A percentile compares a stretch with the other conserved stretches of the same genome.
Evolutionary conservation across 768 basidiomycete species (phyloP).

Genomic region (Candolleomyces eurysporus): DNA sequence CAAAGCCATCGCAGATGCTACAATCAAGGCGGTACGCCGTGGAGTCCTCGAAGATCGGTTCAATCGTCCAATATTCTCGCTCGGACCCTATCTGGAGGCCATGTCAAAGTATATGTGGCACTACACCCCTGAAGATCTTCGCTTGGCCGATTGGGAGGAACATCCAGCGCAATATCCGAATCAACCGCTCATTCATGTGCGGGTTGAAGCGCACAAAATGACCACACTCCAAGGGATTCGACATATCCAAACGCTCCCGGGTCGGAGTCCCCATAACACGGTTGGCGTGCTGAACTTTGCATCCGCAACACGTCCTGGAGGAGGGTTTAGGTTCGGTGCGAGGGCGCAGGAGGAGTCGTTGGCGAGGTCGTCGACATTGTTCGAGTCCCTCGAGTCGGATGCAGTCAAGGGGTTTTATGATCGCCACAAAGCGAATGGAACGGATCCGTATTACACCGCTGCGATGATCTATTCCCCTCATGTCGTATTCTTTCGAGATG

Average conservation of each 20-base stretch:
- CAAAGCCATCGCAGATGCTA: slow-evolving; percentile 1
- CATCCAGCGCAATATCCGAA: background rate
- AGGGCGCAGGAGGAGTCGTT: slow-evolving; percentile 79
- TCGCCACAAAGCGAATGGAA: slow-evolving; percentile 35
- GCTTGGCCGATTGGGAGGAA: background rate
- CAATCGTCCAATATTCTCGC: background rate
- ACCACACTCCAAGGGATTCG: background rate
- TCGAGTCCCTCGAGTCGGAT: slow-evolving; percentile 56
- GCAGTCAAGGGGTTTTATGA: slow-evolving; percentile 58
- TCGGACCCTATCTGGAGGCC: background rate
- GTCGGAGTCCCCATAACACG: background rate
- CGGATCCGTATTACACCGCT: slow-evolving; percentile 56
- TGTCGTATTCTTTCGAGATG: slow-evolving; percentile 59
- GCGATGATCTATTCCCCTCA: slow-evolving; percentile 72
- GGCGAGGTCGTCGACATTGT: slow-evolving; percentile 72
- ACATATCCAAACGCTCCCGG: background rate
- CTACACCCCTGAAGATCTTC: background rate
- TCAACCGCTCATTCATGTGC: background rate
- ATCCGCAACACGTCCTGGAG: slow-evolving; percentile 71
- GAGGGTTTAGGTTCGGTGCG: slow-evolving; percentile 72
- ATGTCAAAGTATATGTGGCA: background rate
- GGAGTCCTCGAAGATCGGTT: background rate
- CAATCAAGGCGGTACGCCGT: background rate
- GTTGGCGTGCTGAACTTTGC: slow-evolving; percentile 69
- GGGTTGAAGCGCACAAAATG: background rate